A percentile compares a stretch with the other conserved stretches of the same genome.
phyloP scores from a whole-genome alignment of 208 protist species.

The Leishmania mexicana region DNA sequence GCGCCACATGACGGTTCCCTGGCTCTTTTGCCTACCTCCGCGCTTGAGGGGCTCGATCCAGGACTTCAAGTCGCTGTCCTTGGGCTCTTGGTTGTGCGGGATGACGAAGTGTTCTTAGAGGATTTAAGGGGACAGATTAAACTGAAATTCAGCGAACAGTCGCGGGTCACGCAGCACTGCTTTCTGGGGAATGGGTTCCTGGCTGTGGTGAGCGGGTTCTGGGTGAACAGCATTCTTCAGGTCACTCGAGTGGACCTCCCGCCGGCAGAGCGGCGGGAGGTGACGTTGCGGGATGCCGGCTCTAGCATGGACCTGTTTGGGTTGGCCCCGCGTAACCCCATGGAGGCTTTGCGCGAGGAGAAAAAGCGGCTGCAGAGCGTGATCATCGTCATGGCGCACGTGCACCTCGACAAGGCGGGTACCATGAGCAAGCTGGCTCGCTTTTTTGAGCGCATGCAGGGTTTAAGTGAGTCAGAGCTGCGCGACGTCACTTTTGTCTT shows the following conservation, averaged over 20 bases:
- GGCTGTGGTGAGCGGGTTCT: slow-evolving; percentile 72
- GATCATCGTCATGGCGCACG: slow-evolving; percentile 78
- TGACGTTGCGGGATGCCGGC: slow-evolving; percentile 55
- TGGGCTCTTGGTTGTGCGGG: slow-evolving; percentile 63
- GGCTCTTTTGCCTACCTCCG: slow-evolving; percentile 72
- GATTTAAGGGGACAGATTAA: slow-evolving; percentile 64
- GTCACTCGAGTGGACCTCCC: slow-evolving; percentile 65
- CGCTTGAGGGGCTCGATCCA: slow-evolving; percentile 77
- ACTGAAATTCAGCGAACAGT: slow-evolving; percentile 37
- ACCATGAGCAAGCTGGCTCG: slow-evolving; percentile 55
- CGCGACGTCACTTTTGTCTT: slow-evolving; percentile 82
- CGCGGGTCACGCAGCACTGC: slow-evolving; percentile 32
- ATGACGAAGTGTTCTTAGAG: slow-evolving; percentile 63
- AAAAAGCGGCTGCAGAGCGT: slow-evolving; percentile 77
- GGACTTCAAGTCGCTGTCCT: slow-evolving; percentile 66
- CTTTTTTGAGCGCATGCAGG: slow-evolving; percentile 87
- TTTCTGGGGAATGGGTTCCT: slow-evolving; percentile 71
- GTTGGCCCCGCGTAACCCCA: slow-evolving; percentile 49
- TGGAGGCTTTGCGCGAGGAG: slow-evolving; percentile 50
- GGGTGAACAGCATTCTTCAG: slow-evolving; percentile 44
- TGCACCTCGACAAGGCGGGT: slow-evolving; percentile 72
- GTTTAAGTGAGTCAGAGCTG: slow-evolving; percentile 76
- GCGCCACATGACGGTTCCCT: slow-evolving; percentile 19
- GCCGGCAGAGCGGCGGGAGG: slow-evolving; percentile 74
- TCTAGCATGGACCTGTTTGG: slow-evolving; percentile 76